Evolutionary conservation across 441 rosid species (phyloP).

Genomic region (Populus hybrid): DNA sequence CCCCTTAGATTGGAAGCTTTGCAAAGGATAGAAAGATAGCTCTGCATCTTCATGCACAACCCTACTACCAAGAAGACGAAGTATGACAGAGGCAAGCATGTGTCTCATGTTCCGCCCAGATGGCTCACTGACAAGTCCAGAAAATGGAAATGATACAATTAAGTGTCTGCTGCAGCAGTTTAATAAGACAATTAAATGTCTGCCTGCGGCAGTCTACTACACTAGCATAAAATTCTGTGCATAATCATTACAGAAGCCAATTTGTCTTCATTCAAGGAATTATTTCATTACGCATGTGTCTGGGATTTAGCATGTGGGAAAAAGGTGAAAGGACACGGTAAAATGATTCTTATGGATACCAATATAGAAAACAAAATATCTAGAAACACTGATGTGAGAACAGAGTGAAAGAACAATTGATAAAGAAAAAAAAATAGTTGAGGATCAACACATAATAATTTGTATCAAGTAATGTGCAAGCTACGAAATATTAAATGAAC

Average conservation of each 20-base stretch:
- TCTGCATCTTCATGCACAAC: slow-evolving; percentile 87
- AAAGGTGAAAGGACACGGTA: neutral
- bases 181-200: no score
- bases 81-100: slow-evolving; percentile 83
- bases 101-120: slow-evolving; percentile 75
- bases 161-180: neutral
- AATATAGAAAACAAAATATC: neutral
- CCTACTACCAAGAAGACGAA: slow-evolving; percentile 86
- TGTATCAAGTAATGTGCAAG: neutral
- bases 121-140: slow-evolving; percentile 62
- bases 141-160: slow-evolving; percentile 7
- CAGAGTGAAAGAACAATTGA: neutral
- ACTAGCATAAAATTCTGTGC: neutral
- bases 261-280: neutral
- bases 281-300: neutral
- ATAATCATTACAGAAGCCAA: neutral
- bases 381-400: neutral
- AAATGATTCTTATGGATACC: neutral
- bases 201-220: neutral
- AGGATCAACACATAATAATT: neutral
- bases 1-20: slow-evolving; percentile 46
- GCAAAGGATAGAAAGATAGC: slow-evolving; percentile 42
- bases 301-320: neutral
- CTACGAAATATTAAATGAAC: neutral
- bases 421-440: neutral